phyloP scores from a whole-genome alignment of 768 basidiomycete species.

The Boletus speciosus region DNA sequence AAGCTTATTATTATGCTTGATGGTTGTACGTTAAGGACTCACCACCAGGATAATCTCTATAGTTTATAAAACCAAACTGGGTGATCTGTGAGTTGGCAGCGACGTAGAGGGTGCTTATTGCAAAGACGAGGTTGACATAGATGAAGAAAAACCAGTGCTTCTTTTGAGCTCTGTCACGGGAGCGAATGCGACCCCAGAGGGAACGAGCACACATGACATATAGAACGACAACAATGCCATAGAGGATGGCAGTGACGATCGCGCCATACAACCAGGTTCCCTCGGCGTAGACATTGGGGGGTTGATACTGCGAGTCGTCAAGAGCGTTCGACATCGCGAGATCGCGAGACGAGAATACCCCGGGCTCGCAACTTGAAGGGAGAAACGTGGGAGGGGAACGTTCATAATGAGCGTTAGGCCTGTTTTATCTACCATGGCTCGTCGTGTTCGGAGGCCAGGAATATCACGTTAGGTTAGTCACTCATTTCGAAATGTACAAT shows the following conservation, averaged over 20 bases:
- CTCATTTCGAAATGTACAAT: no score
- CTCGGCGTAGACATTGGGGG: conserved; percentile 19
- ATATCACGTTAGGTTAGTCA: not conserved
- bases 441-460: not conserved
- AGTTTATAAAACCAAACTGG: conserved; percentile 29
- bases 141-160: conserved; percentile 27
- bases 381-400: conserved; percentile 4
- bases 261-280: conserved; percentile 32
- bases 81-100: conserved; percentile 23
- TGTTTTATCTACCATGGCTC: conserved; percentile 1
- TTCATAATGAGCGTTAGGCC: not conserved
- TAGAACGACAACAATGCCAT: conserved; percentile 28
- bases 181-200: conserved; percentile 23
- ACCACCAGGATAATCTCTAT: conserved; percentile 34
- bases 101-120: conserved; percentile 27
- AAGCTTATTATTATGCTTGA: no score
- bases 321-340: conserved; percentile 15
- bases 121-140: conserved; percentile 30
- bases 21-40: not conserved
- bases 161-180: conserved; percentile 4
- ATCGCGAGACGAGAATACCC: not conserved
- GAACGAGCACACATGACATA: conserved; percentile 26
- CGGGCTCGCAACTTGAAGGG: not conserved
- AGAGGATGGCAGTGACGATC: conserved; percentile 25
- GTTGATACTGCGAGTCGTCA: conserved; percentile 7